These are phyloP conservation scores for Penicillium capsulatum DNA, from an alignment of 2,329 filamentous ascomycete genomes.

Conservation along the genomic window DNA sequence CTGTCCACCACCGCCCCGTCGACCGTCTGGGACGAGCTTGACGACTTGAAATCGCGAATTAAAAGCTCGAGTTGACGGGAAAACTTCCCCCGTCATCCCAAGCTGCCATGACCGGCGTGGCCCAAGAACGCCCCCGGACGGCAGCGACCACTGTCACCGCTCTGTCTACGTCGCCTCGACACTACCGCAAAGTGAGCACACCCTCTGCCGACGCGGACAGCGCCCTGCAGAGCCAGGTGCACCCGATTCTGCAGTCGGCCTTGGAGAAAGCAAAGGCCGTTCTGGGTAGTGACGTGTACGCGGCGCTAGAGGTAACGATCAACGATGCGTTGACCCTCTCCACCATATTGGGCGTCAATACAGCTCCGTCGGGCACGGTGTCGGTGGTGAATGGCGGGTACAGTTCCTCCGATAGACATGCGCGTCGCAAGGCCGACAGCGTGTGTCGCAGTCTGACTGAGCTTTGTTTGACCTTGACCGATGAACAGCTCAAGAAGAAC, in stretches of 20 bases:
- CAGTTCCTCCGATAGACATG: slow-evolving; percentile 66
- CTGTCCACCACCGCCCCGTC: slow-evolving; percentile 83
- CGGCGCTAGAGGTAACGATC: slow-evolving; percentile 73
- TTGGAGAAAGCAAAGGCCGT: slow-evolving; percentile 71
- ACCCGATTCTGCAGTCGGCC: slow-evolving; percentile 76
- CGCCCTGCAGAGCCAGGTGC: slow-evolving; percentile 52
- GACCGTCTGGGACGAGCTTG: slow-evolving; percentile 95
- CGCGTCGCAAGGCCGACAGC: slow-evolving; percentile 85
- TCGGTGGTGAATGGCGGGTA: slow-evolving; percentile 37
- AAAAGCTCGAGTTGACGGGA: slow-evolving; percentile 84
- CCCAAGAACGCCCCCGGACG: slow-evolving; percentile 79
- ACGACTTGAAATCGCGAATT: slow-evolving; percentile 91
- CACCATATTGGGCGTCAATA: slow-evolving; percentile 68
- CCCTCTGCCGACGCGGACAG: slow-evolving; percentile 34
- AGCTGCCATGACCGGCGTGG: slow-evolving; percentile 68
- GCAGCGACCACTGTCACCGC: slow-evolving; percentile 89
- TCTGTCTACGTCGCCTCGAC: slow-evolving; percentile 82
- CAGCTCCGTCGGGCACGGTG: slow-evolving; percentile 52
- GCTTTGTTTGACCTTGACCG: slow-evolving; percentile 77
- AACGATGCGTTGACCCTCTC: slow-evolving; percentile 76
- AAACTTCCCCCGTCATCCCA: slow-evolving; percentile 80
- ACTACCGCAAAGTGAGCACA: slow-evolving; percentile 52
- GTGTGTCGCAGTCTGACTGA: slow-evolving; percentile 91
- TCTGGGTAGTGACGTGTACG: slow-evolving; percentile 68
- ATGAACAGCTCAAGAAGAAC: slow-evolving; percentile 45